Evolutionary conservation across 2,329 filamentous ascomycete genomes (phyloP), one percentile per base, ranked within the genome.

Genomic region (Gnomoniopsis smithogilvyi): DNA sequence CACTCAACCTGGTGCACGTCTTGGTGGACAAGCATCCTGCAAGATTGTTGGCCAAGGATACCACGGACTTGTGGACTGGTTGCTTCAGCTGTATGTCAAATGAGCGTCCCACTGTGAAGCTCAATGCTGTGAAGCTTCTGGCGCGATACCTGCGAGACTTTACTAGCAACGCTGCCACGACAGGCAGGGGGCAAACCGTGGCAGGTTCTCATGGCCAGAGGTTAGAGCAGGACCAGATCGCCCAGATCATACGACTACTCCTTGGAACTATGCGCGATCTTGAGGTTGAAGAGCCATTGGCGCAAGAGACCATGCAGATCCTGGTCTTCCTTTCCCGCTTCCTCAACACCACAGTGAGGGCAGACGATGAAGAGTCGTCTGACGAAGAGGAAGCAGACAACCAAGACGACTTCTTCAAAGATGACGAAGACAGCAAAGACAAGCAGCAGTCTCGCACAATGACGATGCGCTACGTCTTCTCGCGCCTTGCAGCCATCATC

Each of bases 101-200:
- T 67, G 82, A 85, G 1, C 85, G 95, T 64, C 75, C 83, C 2
- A 85, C 86, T 72, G 87, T 97, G 60, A 94, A 95, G 71, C 81
- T 92, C 52, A 87, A 87, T 8, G 85, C 92, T 19, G 84, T 92
- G 12, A 87, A 85, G 61, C 78, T 98, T 19, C 76, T 93, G 45
- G 88, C 88, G 50, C 79, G 82, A n/a, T 95, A 91, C 73, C 86
- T 97, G 66, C 84, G 87, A 3, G 90, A 96, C 70, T 86, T 96
- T 64, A 90, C 89, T 22, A 81, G 82, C 61, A 82, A 82, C 11
- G 86, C 83, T 67, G 82, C 80, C 48, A 49, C 48, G 17, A 24
- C 49, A 33, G 81, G 85, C 59, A 74, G 74, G 30, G 78, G 76
- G 1, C 72, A 92, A 50, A 84, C 88, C 2, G 75, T 96, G 14